A percentile compares a stretch with the other conserved stretches of the same genome.
Conservation (phyloP, 2,329 filamentous ascomycete genomes). For the Lasiodiplodia theobromae region DNA sequence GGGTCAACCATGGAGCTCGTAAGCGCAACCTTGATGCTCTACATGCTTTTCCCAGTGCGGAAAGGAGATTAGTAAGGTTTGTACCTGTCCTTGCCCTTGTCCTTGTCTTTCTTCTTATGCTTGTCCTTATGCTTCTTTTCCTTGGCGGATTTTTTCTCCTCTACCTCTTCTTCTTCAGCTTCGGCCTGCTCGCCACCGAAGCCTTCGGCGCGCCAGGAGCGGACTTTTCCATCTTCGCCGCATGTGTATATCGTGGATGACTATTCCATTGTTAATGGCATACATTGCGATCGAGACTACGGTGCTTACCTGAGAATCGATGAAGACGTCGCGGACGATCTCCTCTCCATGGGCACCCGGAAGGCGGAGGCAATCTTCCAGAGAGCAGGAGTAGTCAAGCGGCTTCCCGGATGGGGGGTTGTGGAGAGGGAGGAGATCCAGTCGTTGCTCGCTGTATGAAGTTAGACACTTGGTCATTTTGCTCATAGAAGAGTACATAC, state of each 20-base stretch:
- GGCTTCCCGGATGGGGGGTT: constrained; percentile 33
- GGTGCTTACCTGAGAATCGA: constrained; percentile 45
- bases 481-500: constrained; percentile 52
- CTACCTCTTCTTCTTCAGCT: constrained; percentile 30
- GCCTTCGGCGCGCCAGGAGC: constrained; percentile 46
- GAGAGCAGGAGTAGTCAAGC: constrained; percentile 42
- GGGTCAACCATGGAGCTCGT: no score
- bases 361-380: constrained; percentile 40
- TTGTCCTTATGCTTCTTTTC: constrained; percentile 41
- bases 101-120: constrained; percentile 43
- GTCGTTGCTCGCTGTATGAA: constrained; percentile 36
- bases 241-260: constrained; percentile 52
- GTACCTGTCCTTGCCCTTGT: constrained; percentile 45
- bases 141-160: neutral
- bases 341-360: constrained; percentile 57
- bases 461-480: neutral
- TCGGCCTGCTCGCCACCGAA: constrained; percentile 31
- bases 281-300: neutral
- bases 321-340: constrained; percentile 55
- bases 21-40: no score
- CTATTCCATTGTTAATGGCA: constrained; percentile 31
- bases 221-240: constrained; percentile 57
- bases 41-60: neutral
- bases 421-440: constrained; percentile 43
- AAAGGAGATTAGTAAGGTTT: constrained; percentile 46